These are phyloP conservation scores for Scutellaria galericulata DNA, from an alignment of 257 asterid species.

Conservation along the genomic window DNA sequence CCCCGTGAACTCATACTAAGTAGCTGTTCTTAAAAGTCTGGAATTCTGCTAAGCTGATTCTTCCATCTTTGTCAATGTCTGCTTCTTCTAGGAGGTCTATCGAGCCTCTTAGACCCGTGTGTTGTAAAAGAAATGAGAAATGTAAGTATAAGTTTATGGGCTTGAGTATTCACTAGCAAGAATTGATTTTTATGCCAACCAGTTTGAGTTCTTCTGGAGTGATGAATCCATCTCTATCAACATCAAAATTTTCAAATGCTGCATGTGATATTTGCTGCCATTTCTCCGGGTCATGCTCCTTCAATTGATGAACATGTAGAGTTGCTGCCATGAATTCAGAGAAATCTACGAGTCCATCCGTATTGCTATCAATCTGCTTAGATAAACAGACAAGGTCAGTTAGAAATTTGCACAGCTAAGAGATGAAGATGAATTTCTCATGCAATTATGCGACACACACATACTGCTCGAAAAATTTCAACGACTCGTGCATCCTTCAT, in stretches of 20 bases:
- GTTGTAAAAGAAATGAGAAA: constrained; percentile 48
- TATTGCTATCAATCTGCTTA: constrained; percentile 89
- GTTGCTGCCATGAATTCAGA: constrained; percentile 97
- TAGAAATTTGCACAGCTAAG: neutral
- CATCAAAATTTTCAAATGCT: constrained; percentile 93
- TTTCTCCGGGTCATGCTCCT: constrained; percentile 80
- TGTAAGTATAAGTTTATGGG: neutral
- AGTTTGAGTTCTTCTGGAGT: constrained; percentile 90
- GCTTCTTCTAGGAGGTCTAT: constrained; percentile 95
- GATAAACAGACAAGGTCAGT: constrained; percentile 4
- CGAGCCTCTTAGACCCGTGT: constrained; percentile 79
- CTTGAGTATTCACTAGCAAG: neutral
- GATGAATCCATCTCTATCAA: constrained; percentile 88
- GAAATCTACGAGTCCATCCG: constrained; percentile 97
- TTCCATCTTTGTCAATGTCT: constrained; percentile 93
- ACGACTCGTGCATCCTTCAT: constrained; percentile 90
- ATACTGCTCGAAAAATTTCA: constrained; percentile 97
- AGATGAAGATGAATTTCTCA: neutral
- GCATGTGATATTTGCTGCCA: constrained; percentile 85
- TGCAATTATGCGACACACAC: constrained; percentile 22
- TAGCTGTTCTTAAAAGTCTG: constrained; percentile 89
- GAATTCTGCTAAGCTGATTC: constrained; percentile 89
- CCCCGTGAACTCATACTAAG: constrained; percentile 66
- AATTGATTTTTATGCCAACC: constrained; percentile 49
- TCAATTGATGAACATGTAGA: constrained; percentile 87